phyloP scores from a whole-genome alignment of 805 yeast genomes.

The Cyberlindnera samutprakarnensis region DNA sequence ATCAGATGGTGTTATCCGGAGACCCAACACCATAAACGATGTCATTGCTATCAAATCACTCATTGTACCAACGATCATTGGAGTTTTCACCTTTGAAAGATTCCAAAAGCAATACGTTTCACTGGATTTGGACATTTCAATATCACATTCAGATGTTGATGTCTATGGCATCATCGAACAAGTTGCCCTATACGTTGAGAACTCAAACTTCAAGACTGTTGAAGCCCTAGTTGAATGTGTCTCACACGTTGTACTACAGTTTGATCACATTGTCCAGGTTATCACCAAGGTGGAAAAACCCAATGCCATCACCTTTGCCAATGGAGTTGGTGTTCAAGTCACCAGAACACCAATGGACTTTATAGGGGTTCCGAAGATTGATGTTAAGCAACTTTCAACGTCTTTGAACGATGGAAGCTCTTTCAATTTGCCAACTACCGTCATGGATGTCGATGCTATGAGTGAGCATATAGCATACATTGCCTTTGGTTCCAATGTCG shows the following conservation, averaged over 20 bases:
- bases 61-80: conserved; percentile 69
- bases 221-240: conserved; percentile 82
- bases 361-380: conserved; percentile 15
- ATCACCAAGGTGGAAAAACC: conserved; percentile 73
- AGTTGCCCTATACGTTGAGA: conserved; percentile 57
- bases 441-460: conserved; percentile 23
- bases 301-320: conserved; percentile 78
- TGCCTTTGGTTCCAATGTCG: conserved; percentile 88
- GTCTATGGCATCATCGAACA: conserved; percentile 38
- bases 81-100: conserved; percentile 89
- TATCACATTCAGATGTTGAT: conserved; percentile 34
- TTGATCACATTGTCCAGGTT: conserved; percentile 30
- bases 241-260: conserved; percentile 45
- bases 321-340: conserved; percentile 85
- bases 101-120: conserved; percentile 69
- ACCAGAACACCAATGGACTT: conserved; percentile 39
- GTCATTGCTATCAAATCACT: conserved; percentile 39
- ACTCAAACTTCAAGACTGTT: conserved; percentile 81
- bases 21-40: conserved; percentile 12
- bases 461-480: conserved; percentile 50
- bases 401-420: conserved; percentile 3
- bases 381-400: conserved; percentile 1
- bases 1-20: conserved; percentile 5
- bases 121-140: conserved; percentile 36
- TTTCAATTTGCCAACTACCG: conserved; percentile 19